These are phyloP conservation scores for Talaromyces proteolyticus DNA, from an alignment of 495 filamentous ascomycete species.

Conservation along the genomic window DNA sequence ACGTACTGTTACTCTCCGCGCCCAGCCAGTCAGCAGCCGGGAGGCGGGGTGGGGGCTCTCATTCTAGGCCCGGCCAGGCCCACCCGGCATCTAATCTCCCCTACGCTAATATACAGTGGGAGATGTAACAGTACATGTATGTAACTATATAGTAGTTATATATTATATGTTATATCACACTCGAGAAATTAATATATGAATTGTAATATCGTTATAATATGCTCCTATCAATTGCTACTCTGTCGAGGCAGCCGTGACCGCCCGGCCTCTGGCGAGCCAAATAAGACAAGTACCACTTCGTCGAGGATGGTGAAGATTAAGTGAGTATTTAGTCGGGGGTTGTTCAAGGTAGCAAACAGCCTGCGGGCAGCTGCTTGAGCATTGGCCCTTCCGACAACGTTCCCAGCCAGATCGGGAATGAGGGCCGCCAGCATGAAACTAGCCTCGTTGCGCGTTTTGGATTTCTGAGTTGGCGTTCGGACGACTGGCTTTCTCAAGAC, in stretches of 20 bases:
- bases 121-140: too few species aligned
- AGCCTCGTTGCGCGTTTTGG: constrained; percentile 64
- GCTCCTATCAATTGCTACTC: neutral
- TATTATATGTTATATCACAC: too few species aligned
- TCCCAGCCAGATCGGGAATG: constrained; percentile 74
- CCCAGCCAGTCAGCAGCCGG: neutral
- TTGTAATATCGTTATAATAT: too few species aligned
- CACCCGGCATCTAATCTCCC: neutral
- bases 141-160: too few species aligned
- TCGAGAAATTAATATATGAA: too few species aligned
- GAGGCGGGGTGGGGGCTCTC: neutral
- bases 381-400: constrained; percentile 78
- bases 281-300: constrained; percentile 69
- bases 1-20: neutral
- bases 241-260: constrained; percentile 1
- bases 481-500: constrained; percentile 44
- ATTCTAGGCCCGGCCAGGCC: neutral
- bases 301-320: constrained; percentile 74
- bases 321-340: constrained; percentile 61
- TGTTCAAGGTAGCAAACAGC: constrained; percentile 79
- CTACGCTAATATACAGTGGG: neutral
- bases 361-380: constrained; percentile 76
- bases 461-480: constrained; percentile 60
- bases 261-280: constrained; percentile 40
- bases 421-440: constrained; percentile 75